These are phyloP conservation scores for Fonsecaea multimorphosa DNA, from an alignment of 2,329 filamentous ascomycete species.

Conservation along the genomic window DNA sequence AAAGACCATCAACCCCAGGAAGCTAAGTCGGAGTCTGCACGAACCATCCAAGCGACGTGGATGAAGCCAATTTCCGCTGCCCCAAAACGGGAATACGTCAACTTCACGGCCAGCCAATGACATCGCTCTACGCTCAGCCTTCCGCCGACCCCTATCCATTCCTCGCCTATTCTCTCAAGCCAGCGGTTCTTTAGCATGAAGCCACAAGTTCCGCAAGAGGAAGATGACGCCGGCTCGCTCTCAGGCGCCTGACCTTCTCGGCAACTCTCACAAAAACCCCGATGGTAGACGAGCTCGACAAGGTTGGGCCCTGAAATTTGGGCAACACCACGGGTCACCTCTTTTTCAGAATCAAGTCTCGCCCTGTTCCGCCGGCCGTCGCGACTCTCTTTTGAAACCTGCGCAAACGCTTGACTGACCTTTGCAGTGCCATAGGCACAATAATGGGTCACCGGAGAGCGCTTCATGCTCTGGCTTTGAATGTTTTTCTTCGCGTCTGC, in stretches of 20 bases:
- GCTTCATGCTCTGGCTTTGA: conserved; percentile 19
- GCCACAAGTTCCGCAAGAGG: conserved; percentile 10
- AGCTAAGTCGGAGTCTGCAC: background rate
- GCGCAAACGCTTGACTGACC: background rate
- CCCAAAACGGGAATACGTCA: conserved; percentile 14
- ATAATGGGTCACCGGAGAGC: conserved; percentile 16
- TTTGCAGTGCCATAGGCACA: conserved; percentile 25
- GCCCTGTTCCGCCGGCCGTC: conserved; percentile 4
- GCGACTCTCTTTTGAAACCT: conserved; percentile 6
- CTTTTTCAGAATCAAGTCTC: conserved; percentile 2
- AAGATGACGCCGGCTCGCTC: conserved; percentile 5
- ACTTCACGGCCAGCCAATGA: conserved; percentile 14
- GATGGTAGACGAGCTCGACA: background rate
- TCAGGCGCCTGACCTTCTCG: background rate
- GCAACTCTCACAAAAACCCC: conserved; percentile 13
- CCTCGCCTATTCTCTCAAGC: background rate
- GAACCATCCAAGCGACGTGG: conserved; percentile 12
- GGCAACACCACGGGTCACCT: background rate
- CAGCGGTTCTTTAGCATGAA: conserved; percentile 9
- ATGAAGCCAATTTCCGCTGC: conserved; percentile 21
- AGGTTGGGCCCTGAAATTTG: conserved; percentile 2
- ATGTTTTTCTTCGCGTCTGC: conserved; percentile 16
- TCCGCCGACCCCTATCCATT: background rate
- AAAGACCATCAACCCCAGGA: background rate
- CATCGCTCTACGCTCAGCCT: conserved; percentile 9